Evolutionary conservation across 495 filamentous ascomycete species (phyloP).

Genomic region (Lindgomyces ingoldianus): DNA sequence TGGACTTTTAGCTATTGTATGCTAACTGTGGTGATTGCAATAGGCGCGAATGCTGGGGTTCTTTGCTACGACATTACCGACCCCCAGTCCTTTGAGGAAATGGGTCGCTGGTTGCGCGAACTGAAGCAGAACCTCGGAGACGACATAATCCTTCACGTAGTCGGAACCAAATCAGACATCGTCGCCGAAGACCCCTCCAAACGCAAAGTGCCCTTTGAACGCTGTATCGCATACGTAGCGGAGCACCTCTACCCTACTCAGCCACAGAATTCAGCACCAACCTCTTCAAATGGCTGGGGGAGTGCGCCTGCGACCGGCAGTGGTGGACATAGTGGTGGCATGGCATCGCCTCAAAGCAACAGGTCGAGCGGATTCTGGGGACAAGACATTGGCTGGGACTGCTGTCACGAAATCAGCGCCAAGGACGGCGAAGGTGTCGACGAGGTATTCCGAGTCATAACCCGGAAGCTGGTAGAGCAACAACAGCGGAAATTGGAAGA

Average conservation of each 20-base stretch:
- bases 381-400: conserved; percentile 91
- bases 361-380: conserved; percentile 85
- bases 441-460: conserved; percentile 94
- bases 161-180: conserved; percentile 92
- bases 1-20: background rate
- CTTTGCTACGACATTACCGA: conserved; percentile 95
- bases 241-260: conserved; percentile 74
- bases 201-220: conserved; percentile 86
- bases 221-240: conserved; percentile 90
- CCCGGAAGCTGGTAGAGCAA: conserved; percentile 92
- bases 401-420: conserved; percentile 93
- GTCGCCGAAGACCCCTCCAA: conserved; percentile 74
- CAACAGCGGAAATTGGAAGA: conserved; percentile 64
- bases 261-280: conserved; percentile 9
- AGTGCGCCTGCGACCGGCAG: background rate
- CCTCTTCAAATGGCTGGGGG: conserved; percentile 9
- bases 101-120: conserved; percentile 89
- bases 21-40: background rate
- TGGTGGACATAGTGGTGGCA: conserved; percentile 21
- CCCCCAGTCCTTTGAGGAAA: conserved; percentile 81
- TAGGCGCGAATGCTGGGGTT: conserved; percentile 86
- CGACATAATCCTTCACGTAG: conserved; percentile 90
- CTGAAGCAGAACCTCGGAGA: conserved; percentile 66
- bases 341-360: conserved; percentile 68
- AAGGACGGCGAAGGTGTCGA: conserved; percentile 95